Evolutionary conservation across 495 filamentous ascomycete genomes (phyloP).

Genomic region (Aspergillus bertholletiae): DNA sequence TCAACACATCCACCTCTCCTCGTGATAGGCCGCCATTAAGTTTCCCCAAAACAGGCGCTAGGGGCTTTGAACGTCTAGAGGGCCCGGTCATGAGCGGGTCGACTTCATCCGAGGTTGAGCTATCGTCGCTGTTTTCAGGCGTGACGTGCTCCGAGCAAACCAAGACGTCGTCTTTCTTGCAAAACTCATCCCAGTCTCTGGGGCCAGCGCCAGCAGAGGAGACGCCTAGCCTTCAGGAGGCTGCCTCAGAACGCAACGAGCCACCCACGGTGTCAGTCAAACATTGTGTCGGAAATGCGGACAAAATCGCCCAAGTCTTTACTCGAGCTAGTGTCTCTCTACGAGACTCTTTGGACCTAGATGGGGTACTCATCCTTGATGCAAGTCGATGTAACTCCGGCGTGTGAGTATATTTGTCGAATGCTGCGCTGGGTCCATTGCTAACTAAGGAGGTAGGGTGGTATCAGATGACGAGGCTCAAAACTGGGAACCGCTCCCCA

Average conservation of each 20-base stretch:
- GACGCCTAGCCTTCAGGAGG: neutral
- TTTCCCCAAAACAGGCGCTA: neutral
- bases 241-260: conserved; percentile 2
- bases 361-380: conserved; percentile 35
- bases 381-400: conserved; percentile 16
- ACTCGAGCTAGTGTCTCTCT: conserved; percentile 28
- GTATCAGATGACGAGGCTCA: conserved; percentile 5
- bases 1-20: conserved; percentile 33
- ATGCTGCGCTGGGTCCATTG: neutral
- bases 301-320: conserved; percentile 16
- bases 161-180: conserved; percentile 19
- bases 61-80: neutral
- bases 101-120: conserved; percentile 10
- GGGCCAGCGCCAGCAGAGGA: neutral
- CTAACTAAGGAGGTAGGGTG: conserved; percentile 3
- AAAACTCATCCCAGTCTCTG: neutral
- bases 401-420: conserved; percentile 4
- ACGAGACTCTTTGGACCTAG: conserved; percentile 24
- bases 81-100: neutral
- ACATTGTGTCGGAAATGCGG: neutral
- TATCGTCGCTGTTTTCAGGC: neutral
- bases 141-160: conserved; percentile 10
- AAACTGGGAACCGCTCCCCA: conserved; percentile 26
- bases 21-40: conserved; percentile 16
- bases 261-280: conserved; percentile 6